Evolutionary conservation across 352 stramenopile genomes (phyloP).

Genomic region (Phytophthora fragariaefolia): DNA sequence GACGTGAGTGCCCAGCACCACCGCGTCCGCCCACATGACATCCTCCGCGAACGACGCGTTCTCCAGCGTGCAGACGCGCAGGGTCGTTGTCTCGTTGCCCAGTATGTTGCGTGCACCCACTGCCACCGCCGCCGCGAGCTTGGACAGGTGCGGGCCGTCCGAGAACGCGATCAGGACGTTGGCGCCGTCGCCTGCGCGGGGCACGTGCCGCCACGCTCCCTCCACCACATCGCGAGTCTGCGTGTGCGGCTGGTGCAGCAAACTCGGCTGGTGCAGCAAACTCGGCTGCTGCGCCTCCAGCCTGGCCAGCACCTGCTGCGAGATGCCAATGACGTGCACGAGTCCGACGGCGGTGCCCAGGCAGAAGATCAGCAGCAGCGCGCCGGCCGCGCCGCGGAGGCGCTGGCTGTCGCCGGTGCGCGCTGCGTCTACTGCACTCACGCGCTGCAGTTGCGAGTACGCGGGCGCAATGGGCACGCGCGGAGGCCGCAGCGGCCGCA

Average conservation of each 20-base stretch:
- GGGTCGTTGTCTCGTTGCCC: conserved; percentile 34
- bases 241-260: conserved; percentile 30
- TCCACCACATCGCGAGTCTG: conserved; percentile 24
- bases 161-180: conserved; percentile 80
- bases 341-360: conserved; percentile 44
- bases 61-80: conserved; percentile 63
- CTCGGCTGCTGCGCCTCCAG: conserved; percentile 38
- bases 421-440: background rate
- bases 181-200: conserved; percentile 11
- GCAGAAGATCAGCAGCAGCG: conserved; percentile 46
- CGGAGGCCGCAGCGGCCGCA: conserved; percentile 25
- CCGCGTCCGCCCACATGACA: conserved; percentile 82
- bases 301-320: conserved; percentile 45
- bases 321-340: conserved; percentile 46
- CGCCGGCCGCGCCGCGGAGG: conserved; percentile 19
- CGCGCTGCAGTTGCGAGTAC: conserved; percentile 25
- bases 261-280: conserved; percentile 11
- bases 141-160: conserved; percentile 71
- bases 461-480: conserved; percentile 20
- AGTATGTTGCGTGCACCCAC: conserved; percentile 48
- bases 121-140: conserved; percentile 75
- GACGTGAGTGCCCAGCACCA: conserved; percentile 87
- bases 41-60: conserved; percentile 82
- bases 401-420: conserved; percentile 3
- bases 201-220: conserved; percentile 19